Evolutionary conservation across 768 basidiomycete genomes (phyloP).

Genomic region (Podaxis pistillaris): DNA sequence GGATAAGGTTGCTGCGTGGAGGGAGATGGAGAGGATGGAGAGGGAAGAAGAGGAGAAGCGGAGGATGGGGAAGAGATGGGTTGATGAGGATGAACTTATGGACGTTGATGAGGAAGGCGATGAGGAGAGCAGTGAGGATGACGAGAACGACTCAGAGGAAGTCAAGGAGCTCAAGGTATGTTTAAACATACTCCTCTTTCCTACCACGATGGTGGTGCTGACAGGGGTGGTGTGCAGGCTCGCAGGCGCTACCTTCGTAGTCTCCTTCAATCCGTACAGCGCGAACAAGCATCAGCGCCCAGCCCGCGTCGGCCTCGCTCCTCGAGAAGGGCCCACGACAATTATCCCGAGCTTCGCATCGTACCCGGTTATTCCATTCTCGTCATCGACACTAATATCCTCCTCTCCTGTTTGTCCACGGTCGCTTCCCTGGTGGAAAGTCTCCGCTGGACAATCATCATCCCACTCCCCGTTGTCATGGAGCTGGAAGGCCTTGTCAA

Average conservation of each 20-base stretch:
- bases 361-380: constrained; percentile 87
- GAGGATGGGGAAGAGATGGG: constrained; percentile 58
- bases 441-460: constrained; percentile 79
- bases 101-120: constrained; percentile 63
- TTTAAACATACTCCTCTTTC: constrained; percentile 7
- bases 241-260: constrained; percentile 72
- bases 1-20: constrained; percentile 70
- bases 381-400: constrained; percentile 93
- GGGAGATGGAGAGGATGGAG: constrained; percentile 65
- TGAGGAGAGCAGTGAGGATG: constrained; percentile 52
- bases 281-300: constrained; percentile 24
- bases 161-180: constrained; percentile 79
- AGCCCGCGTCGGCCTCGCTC: constrained; percentile 27
- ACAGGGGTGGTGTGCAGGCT: constrained; percentile 42
- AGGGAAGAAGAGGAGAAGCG: constrained; percentile 68
- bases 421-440: constrained; percentile 78
- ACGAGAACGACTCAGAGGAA: constrained; percentile 68
- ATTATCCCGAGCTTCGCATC: constrained; percentile 49
- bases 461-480: constrained; percentile 94
- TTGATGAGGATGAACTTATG: constrained; percentile 58
- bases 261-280: constrained; percentile 54
- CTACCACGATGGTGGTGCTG: constrained; percentile 12
- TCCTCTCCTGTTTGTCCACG: constrained; percentile 77
- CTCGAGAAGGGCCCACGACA: constrained; percentile 25
- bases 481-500: constrained; percentile 89